Evolutionary conservation across 345 rosid species (phyloP).

Genomic region (Lepidium didymum): DNA sequence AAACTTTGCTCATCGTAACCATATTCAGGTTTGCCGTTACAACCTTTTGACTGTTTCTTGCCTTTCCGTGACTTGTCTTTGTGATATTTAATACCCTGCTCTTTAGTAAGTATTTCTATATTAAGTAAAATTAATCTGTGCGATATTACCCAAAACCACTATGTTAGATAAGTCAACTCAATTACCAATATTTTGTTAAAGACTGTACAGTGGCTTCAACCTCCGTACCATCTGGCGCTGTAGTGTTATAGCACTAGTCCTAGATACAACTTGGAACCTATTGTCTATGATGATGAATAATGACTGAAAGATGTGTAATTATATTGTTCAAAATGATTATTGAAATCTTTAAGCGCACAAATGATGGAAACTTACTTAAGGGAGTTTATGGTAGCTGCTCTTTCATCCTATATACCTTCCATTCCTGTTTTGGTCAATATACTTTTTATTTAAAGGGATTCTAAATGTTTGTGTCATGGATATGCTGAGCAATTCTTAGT

Average conservation of each 20-base stretch:
- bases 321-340: background rate
- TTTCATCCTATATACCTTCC: background rate
- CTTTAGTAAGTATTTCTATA: background rate
- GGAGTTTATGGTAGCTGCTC: background rate
- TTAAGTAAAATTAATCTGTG: background rate
- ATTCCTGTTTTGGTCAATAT: background rate
- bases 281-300: background rate
- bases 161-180: background rate
- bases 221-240: background rate
- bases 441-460: background rate
- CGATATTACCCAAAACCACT: background rate
- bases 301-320: background rate
- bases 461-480: background rate
- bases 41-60: background rate
- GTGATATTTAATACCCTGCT: background rate
- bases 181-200: background rate
- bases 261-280: background rate
- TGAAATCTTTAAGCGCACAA: background rate
- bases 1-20: conserved; percentile 83
- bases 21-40: conserved; percentile 63
- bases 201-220: background rate
- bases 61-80: background rate
- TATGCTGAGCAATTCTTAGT: background rate
- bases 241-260: background rate
- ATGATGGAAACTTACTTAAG: background rate